phyloP scores from a whole-genome alignment of 345 rosid species.

The Lenwebbia sp. region DNA sequence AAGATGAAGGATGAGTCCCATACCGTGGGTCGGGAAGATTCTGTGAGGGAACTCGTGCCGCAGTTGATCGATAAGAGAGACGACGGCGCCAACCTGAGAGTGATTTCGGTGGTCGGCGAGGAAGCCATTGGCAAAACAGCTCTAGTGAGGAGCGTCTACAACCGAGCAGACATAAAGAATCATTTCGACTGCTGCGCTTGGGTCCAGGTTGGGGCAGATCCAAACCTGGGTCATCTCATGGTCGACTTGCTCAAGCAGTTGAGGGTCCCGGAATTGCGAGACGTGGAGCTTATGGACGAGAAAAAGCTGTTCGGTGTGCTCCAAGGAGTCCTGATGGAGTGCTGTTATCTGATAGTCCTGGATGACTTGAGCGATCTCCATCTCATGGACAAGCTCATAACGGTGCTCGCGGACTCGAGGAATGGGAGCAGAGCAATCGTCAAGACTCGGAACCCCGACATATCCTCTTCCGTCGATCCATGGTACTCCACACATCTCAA shows the following conservation, averaged over 20 bases:
- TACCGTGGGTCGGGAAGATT: background rate
- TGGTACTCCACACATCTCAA: background rate
- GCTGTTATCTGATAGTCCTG: constrained; percentile 4
- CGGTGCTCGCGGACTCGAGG: background rate
- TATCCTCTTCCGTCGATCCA: background rate
- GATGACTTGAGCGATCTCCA: background rate
- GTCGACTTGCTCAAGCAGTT: constrained; percentile 1
- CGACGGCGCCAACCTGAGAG: background rate
- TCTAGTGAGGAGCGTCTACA: background rate
- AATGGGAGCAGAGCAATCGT: background rate
- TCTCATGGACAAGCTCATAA: background rate
- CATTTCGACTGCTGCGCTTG: background rate
- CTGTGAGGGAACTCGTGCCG: rapidly evolving
- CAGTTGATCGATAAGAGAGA: background rate
- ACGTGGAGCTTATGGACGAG: background rate
- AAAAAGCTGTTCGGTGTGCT: background rate
- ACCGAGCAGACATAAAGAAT: background rate
- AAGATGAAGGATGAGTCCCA: background rate
- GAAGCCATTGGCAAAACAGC: background rate
- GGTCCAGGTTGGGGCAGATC: background rate
- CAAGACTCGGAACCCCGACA: background rate
- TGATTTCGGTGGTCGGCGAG: background rate
- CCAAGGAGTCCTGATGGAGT: background rate
- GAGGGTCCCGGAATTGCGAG: background rate
- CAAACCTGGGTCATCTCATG: background rate